These are phyloP conservation scores for Penstemon davidsonii DNA, from an alignment of 257 asterid species.

Conservation along the genomic window DNA sequence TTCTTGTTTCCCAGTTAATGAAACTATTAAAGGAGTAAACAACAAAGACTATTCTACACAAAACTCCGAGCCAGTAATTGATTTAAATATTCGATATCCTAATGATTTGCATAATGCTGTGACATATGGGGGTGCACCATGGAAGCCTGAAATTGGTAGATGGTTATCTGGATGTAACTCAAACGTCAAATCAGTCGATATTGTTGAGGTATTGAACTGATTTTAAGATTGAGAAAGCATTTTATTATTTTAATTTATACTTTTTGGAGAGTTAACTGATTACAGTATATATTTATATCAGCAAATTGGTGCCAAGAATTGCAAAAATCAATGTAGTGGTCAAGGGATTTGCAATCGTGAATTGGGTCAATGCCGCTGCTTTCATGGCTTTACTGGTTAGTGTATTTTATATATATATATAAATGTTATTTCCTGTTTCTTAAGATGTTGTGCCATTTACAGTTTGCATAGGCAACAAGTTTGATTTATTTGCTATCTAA, in stretches of 20 bases:
- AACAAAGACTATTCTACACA: constrained; percentile 23
- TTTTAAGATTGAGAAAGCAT: neutral
- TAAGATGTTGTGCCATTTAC: constrained; percentile 1
- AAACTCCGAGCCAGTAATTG: constrained; percentile 37
- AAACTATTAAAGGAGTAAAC: constrained; percentile 32
- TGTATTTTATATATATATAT: constrained; percentile 19
- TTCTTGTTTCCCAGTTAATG: constrained; percentile 50
- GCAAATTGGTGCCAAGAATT: constrained; percentile 81
- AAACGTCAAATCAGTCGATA: constrained; percentile 40
- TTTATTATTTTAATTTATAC: constrained; percentile 8
- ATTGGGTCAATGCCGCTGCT: constrained; percentile 89
- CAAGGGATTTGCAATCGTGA: constrained; percentile 87
- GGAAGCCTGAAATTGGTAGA: constrained; percentile 85
- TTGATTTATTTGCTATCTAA: neutral
- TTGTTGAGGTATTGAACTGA: constrained; percentile 61
- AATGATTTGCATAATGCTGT: constrained; percentile 70
- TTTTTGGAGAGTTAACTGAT: constrained; percentile 23
- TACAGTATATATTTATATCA: constrained; percentile 38
- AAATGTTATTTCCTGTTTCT: constrained; percentile 4
- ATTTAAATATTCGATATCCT: constrained; percentile 56
- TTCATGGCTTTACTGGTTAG: constrained; percentile 92
- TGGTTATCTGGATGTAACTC: constrained; percentile 86
- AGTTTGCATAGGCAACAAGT: constrained; percentile 8
- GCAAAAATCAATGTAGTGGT: constrained; percentile 72
- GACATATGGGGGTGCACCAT: constrained; percentile 76